Base-by-base conservation (phyloP, 179 eudicot genomes). In the Gypsophila paniculata region DNA sequence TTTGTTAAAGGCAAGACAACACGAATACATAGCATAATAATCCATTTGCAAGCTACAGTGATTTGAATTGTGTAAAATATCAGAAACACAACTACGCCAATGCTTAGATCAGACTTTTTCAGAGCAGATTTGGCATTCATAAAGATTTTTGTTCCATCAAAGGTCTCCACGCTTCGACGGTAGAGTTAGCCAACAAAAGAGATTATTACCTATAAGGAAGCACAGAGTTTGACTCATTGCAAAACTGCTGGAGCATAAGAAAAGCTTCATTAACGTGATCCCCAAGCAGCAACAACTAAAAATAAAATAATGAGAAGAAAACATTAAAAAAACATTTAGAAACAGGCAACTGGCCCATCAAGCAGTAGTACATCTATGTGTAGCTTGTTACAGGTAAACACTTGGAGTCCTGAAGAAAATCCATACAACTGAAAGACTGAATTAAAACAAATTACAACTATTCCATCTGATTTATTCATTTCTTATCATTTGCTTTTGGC, bases 281-380 rank as follows among this genome's bases (percentile, higher is more conserved):
- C 70, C 83, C 91, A 61, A 89, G 81, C 71, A 93, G 65, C 81
- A 93, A 85, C 85, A 93, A 75, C 98, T 93, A 80, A 36, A 60
- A 68, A 80, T 59, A 65, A 23, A n/a, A n/a, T n/a, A n/a, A n/a
- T n/a, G n/a, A n/a, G n/a, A 25, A 58, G 57, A 25, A 8, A 81
- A 8, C 68, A 63, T 18, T 22, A 53, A 22, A 46, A 55, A 68
- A 53, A 70, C 0, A 36, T n/a, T n/a, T 39, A 73, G 53, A 19
- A 54, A 49, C 54, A 52, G 36, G 18, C 18, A 72, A 11, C 42
- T 36, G 12, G 42, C 7, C 42, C 42, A n/a, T n/a, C n/a, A n/a
- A n/a, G n/a, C n/a, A n/a, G n/a, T n/a, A n/a, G n/a, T n/a, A n/a
- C n/a, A n/a, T n/a, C n/a, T n/a, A n/a, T n/a, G n/a, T n/a, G n/a